Base-by-base conservation (phyloP, 2,329 filamentous ascomycete species). In the Periglandula ipomoeae region DNA sequence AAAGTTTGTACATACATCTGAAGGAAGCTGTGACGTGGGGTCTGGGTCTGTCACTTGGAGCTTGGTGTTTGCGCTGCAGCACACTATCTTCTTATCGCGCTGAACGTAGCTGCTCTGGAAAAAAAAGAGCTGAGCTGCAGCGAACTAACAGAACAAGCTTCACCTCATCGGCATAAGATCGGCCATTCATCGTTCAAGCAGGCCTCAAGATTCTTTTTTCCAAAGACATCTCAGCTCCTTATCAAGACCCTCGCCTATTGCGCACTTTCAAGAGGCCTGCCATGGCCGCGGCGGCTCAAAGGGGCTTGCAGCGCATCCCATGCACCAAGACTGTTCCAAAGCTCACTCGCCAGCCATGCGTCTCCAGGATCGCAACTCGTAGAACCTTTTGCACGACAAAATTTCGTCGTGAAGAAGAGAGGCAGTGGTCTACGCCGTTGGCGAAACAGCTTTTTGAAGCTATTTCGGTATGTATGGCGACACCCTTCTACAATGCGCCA, bases 341-440 rank as follows among this genome's bases (percentile, higher is more conserved):
- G 35, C 35, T 26, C 17, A 10, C 20, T 15, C 19, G 30, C 11
- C 30, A 15, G 15, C 32, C 32, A 17, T 50, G 30, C 10, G 10
- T 34, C 22, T 19, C 48, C 19, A 3, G 24, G 17, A 19, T 20
- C n/a, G 19, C 5, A 15, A 19, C 24, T 10, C 24, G 11, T 5
- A 34, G 39, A 40, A 17, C 13, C 24, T 51, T 53, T 30, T 44
- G 49, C 8, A 20, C 43, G 20, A 38, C 49, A 2, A 17, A 22
- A 9, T 20, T 34, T 39, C 42, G 19, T 11, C 13, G 37, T 19
- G n/a, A 46, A 3, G 64, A 66, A 6, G 69, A 71, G 48, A 76
- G 85, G 53, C 71, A 87, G 72, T 96, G 90, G 89, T 95, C 90
- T 2, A 98, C 91, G 3, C 90, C 91, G 13, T 70, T 98, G 52